Evolutionary conservation across 129 eudicot species (phyloP).

Genomic region (Scalesia atractyloides): DNA sequence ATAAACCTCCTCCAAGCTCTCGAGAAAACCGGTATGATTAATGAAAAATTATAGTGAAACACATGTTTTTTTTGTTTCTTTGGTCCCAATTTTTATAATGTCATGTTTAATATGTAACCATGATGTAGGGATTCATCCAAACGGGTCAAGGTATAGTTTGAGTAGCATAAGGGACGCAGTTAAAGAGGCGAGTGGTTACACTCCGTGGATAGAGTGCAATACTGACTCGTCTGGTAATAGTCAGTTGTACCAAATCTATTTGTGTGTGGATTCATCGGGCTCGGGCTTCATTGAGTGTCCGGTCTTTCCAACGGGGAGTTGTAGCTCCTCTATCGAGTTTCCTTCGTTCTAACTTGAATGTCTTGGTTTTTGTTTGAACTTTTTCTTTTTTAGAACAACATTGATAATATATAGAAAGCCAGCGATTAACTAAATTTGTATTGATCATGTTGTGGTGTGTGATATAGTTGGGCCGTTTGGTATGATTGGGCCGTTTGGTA

Average conservation of each 20-base stretch:
- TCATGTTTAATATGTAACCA: neutral
- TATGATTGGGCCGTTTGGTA: too few species aligned
- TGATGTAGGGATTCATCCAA: slow-evolving; percentile 50
- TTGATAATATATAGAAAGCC: too few species aligned
- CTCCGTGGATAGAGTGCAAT: slow-evolving; percentile 64
- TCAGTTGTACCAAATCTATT: slow-evolving; percentile 62
- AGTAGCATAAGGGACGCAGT: slow-evolving; percentile 46
- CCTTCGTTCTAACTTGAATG: slow-evolving; percentile 44
- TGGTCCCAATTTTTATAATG: neutral
- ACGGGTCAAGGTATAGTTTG: slow-evolving; percentile 41
- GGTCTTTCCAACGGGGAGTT: slow-evolving; percentile 51
- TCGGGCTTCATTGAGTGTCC: slow-evolving; percentile 59
- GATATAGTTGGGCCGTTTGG: too few species aligned
- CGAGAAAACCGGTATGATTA: slow-evolving; percentile 39
- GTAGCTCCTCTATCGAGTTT: slow-evolving; percentile 49
- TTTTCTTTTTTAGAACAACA: neutral
- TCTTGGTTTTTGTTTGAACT: neutral
- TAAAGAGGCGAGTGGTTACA: slow-evolving; percentile 46
- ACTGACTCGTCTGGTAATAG: slow-evolving; percentile 50
- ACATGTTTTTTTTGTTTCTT: neutral
- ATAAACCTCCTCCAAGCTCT: slow-evolving; percentile 56
- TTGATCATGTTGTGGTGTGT: neutral
- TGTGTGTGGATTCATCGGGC: slow-evolving; percentile 59
- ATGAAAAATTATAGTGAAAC: neutral
- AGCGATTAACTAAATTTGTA: neutral